Evolutionary conservation across 2,329 filamentous ascomycete species (phyloP).

Genomic region (Sporothrix globosa): DNA sequence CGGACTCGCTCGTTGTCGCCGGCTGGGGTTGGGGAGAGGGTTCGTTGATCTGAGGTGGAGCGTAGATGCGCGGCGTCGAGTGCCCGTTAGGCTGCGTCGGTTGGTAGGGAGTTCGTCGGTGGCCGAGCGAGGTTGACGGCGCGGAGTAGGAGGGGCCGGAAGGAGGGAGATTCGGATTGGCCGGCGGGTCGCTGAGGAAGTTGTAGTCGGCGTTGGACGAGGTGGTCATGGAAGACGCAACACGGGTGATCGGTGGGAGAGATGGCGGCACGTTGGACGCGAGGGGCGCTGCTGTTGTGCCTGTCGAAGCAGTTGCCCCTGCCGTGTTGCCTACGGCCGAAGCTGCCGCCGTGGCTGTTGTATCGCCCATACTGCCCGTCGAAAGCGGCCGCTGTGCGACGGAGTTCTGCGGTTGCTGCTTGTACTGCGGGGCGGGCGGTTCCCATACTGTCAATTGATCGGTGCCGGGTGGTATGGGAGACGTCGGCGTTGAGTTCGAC

Average conservation of each 20-base stretch:
- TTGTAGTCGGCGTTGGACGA: conserved; percentile 21
- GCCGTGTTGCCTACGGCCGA: background rate
- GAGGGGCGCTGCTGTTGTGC: conserved; percentile 35
- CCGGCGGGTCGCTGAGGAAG: conserved; percentile 44
- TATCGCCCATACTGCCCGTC: conserved; percentile 28
- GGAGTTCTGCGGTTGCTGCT: conserved; percentile 40
- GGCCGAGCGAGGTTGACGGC: conserved; percentile 29
- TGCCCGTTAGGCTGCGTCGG: background rate
- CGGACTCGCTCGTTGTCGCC: conserved; percentile 43
- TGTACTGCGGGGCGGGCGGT: conserved; percentile 46
- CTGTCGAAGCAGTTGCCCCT: background rate
- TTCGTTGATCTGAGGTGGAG: conserved; percentile 34
- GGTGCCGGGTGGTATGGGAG: conserved; percentile 48
- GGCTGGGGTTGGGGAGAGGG: conserved; percentile 42
- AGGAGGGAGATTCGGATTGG: conserved; percentile 7
- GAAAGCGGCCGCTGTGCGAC: conserved; percentile 26
- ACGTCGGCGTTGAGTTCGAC: conserved; percentile 59
- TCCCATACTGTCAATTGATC: conserved; percentile 52
- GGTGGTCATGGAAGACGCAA: conserved; percentile 55
- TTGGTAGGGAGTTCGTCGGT: conserved; percentile 22
- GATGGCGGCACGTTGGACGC: conserved; percentile 51
- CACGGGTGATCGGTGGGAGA: conserved; percentile 56
- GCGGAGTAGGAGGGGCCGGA: conserved; percentile 33
- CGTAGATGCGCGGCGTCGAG: conserved; percentile 14
- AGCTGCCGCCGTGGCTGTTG: background rate